These are phyloP conservation scores for Kazachstania viticola DNA, from an alignment of 805 yeast species.

Conservation along the genomic window DNA sequence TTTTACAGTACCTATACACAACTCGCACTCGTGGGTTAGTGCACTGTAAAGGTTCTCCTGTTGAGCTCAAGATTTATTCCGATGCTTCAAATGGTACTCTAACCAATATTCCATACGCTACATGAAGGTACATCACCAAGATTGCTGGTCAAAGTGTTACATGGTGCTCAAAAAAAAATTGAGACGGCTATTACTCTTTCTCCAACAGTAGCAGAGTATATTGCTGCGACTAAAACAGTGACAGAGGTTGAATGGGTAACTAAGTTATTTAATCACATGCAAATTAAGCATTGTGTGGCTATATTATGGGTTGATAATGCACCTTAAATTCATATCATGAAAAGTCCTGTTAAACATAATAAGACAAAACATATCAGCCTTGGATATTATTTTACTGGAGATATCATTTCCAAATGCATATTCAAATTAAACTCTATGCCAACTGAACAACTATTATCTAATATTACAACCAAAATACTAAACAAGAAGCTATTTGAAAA, in stretches of 20 bases:
- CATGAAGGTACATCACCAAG: background rate
- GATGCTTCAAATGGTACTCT: slow-evolving; percentile 1
- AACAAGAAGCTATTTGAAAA: no score
- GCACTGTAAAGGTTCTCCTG: slow-evolving; percentile 1
- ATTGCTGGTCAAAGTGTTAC: background rate
- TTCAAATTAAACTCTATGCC: no score
- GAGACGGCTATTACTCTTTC: slow-evolving; percentile 9
- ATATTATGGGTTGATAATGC: no score
- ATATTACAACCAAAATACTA: no score
- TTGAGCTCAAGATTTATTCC: background rate
- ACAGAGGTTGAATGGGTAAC: slow-evolving; percentile 4
- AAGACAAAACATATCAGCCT: no score
- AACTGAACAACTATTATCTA: no score
- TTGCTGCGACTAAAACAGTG: slow-evolving; percentile 6
- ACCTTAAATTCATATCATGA: no score
- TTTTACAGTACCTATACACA: slow-evolving; percentile 4
- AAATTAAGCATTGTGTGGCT: no score
- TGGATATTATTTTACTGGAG: no score
- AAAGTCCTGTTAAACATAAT: no score
- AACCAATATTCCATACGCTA: background rate
- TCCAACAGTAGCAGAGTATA: slow-evolving; percentile 6
- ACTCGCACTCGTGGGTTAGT: slow-evolving; percentile 1
- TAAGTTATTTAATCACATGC: slow-evolving; percentile 2
- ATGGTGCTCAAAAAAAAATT: slow-evolving; percentile 13
- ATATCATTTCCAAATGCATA: no score